Evolutionary conservation across 352 stramenopile species (phyloP), one percentile per base, ranked within the genome.

Genomic region (Globisporangium perplexum): DNA sequence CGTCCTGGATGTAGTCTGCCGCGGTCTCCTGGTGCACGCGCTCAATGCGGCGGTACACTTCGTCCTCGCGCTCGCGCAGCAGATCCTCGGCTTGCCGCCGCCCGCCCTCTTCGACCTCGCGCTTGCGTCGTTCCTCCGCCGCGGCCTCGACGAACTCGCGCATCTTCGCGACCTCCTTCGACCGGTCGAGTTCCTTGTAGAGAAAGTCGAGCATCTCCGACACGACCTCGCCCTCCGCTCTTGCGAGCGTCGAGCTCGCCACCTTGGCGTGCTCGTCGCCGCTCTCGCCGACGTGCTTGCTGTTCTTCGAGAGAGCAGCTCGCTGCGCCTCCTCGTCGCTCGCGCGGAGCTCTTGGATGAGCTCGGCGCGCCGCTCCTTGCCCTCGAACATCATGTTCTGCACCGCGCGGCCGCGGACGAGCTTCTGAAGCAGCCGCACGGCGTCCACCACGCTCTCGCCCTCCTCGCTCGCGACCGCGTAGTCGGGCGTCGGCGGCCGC

Each of bases 341-440:
- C 8, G 72, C 74, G n/a, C 86, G 79, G 7, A 97, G 79, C 60
- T 97, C 90, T 2, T 68, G 63, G 47, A 97, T 96, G 26, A 97
- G 73, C 68, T 96, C 90, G 3, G 82, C 57, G 7, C 90, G 75
- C 7, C 88, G 82, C 50, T 90, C 72, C 43, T 96, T 96, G 64
- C 85, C 90, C 44, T 97, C 88, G 54, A 94, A 96, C 89, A 98
- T 97, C 67, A 92, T 93, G 58, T 97, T 97, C 69, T 97, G 90
- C 22, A 97, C 86, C 24, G 90, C 88, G 33, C 90, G 83, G 17
- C 90, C 90, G 42, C 90, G 83, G 30, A 97, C 51, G 4, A 97
- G 68, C 50, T 90, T 83, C 67, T 97, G 90, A 12, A 97, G 59
- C 41, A 97, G 63, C 17, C 83, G 67, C 12, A 94, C 69, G n/a